Evolutionary conservation across 371 early-diverging fungal species (phyloP), one percentile per base, ranked within the genome.

Genomic region (Mucor circinelloides): DNA sequence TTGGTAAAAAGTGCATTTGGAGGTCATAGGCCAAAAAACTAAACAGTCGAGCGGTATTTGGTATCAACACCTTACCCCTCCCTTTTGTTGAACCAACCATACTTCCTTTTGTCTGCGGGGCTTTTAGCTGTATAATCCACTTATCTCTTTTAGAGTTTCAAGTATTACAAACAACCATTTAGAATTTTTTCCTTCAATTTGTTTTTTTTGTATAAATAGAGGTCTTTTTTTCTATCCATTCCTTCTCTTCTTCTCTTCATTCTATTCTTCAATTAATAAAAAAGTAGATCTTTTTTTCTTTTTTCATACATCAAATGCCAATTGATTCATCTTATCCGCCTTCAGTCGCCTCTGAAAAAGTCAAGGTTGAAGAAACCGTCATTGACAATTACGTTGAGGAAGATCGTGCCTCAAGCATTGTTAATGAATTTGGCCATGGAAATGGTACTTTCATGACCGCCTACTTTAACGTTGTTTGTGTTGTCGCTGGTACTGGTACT

Each of bases 401-500:
- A 52, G 79, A 79, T 44, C 60, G 32, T 52, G 31, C 44, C n/a
- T 70, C 69, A 44, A 57, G 55, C 46, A 58, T 61, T 10, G 60
- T 58, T 19, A 72, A 76, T 64, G 75, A 80, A 31, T 78, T 76
- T 58, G 79, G 79, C 12, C 81, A 75, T 23, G 81, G 81, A 6
- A 60, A 63, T n/a, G 81, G 77, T 50, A 63, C 59, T 23, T 75
- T 74, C 31, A 74, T 82, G 48, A 82, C 82, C 44, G 85, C 86
- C 27, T 87, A 84, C 56, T 82, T 89, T 50, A 90, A 87, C 72
- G 79, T 91, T 13, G 85, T 86, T 34, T 91, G 94, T 78, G 91
- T 94, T n/a, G 88, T 93, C 21, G 93, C 94, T 6, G 96, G 96
- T 36, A 91, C 93, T 15, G 96, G 96, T 59, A 89, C 94, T 25